Evolutionary conservation across 345 rosid species (phyloP).

Genomic region (Eucalyptus decipiens): DNA sequence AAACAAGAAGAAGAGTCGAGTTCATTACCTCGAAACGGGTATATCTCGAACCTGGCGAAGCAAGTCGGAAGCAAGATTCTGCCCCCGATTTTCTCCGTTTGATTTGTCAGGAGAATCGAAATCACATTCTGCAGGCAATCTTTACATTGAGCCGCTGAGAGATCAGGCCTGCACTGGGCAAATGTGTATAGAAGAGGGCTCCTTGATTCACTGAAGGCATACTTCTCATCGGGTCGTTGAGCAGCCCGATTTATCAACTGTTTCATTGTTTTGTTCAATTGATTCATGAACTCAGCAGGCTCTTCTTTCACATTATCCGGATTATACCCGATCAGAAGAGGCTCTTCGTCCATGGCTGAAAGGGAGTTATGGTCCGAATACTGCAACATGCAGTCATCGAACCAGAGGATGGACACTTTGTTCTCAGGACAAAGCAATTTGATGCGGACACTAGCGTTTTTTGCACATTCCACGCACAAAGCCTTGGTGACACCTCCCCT

Average conservation of each 20-base stretch:
- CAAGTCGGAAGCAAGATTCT: constrained; percentile 14
- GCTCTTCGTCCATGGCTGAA: background rate
- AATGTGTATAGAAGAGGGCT: background rate
- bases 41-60: constrained; percentile 8
- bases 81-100: background rate
- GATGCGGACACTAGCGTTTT: background rate
- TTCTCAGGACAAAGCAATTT: too few relatives aligned
- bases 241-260: background rate
- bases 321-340: background rate
- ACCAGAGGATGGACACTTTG: constrained; percentile 17
- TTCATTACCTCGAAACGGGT: background rate
- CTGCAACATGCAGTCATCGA: constrained; percentile 25
- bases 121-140: background rate
- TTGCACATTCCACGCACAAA: background rate
- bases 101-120: background rate
- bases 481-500: background rate
- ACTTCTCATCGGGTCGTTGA: background rate
- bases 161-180: constrained; percentile 12
- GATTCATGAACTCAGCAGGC: background rate
- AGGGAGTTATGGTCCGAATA: constrained; percentile 16
- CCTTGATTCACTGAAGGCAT: background rate
- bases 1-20: background rate
- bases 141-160: background rate
- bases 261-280: background rate
- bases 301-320: background rate